Base-by-base conservation (phyloP, 495 filamentous ascomycete species). In the Annulohypoxylon bovei region DNA sequence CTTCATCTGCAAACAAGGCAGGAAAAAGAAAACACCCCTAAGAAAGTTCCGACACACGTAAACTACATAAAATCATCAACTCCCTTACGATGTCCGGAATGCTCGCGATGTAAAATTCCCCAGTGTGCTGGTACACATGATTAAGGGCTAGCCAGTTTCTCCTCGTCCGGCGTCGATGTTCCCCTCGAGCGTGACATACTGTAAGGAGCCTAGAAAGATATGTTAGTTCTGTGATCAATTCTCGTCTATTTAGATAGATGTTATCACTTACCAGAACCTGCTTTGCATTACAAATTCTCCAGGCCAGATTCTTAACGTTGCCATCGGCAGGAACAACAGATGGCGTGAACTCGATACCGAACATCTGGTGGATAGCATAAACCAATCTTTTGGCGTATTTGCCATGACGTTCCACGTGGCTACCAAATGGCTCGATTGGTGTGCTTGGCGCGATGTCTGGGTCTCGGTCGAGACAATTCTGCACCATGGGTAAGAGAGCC, bases 351-450 rank as follows among this genome's bases (percentile, higher is more conserved):
- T 99, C 96, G 64, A 99, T 90, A 58, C 95, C 96, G 76, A 99
- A 99, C 95, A 97, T 98, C 79, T 97, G 92, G 61, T 91, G 91
- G 37, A 98, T 92, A 8, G 96, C 95, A 81, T 95, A 98, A 0
- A 98, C 93, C 30, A 98, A 88, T 39, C 95, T 80, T 76, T 89
- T 92, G 16, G 94, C 92, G 68, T 91, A 98, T 76, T 97, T 97
- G 65, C 90, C 89, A 50, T 97, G 91, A 8, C 93, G 83, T 74
- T 97, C 92, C 8, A 97, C 92, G 42, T 92, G 83, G 61, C 85
- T 84, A 6, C 96, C 94, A 73, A 95, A 99, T 35, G 86, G 84
- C 77, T 98, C 95, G 1, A 94, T 89, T 0, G 89, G 85, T 9
- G 88, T 91, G 52, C 86, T 87, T 1, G 95, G 95, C 3, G 96